Base-by-base conservation (phyloP, 2,329 filamentous ascomycete genomes). In the Kalmusia sp. region DNA sequence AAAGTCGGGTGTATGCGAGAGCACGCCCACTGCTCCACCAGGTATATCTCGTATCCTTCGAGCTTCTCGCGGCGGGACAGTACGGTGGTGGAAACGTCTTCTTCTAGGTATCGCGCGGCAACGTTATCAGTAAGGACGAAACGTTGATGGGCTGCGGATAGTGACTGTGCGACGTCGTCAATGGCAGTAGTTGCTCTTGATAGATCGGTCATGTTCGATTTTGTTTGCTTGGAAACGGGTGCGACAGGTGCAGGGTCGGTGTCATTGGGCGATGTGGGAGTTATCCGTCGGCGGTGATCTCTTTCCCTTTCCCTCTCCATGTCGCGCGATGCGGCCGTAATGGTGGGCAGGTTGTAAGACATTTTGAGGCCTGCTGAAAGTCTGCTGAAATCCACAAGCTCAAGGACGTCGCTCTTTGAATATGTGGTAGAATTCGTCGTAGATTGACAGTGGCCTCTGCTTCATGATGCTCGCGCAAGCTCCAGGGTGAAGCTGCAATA, bases 1-100 rank as follows among this genome's bases (percentile, higher is more conserved):
- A 96, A 90, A 14, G 93, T 97, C 1, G 93, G 93, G 57, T 96
- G 92, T 51, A 87, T 84, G 47, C 95, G 87, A 11, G 93, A 97
- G 75, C 93, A 97, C 5, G 92, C 92, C 95, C 95, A 99, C 80
- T 99, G 95, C 74, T 98, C 95, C 60, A 98, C 92, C 14, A 98
- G 78, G 74, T 98, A 98, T 57, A 93, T 82, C 73, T 98, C 93
- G 76, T 97, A 98, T 61, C 93, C 93, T 55, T 84, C 79, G 5
- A 99, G 82, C 44, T 84, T 79, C 44, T 83, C 82, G 50, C 86
- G 85, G 48, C 89, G 87, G 63, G 93, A 86, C 59, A 96, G 80
- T 6, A 96, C 86, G 3, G 81, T 82, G 3, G 92, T 92, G 4
- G 84, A 85, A 1, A 87, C 80, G 60, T 98, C 95, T 70, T 96